Evolutionary conservation across 495 filamentous ascomycete genomes (phyloP), one percentile per base, ranked within the genome.

Genomic region (Aspergillus cavernicola): DNA sequence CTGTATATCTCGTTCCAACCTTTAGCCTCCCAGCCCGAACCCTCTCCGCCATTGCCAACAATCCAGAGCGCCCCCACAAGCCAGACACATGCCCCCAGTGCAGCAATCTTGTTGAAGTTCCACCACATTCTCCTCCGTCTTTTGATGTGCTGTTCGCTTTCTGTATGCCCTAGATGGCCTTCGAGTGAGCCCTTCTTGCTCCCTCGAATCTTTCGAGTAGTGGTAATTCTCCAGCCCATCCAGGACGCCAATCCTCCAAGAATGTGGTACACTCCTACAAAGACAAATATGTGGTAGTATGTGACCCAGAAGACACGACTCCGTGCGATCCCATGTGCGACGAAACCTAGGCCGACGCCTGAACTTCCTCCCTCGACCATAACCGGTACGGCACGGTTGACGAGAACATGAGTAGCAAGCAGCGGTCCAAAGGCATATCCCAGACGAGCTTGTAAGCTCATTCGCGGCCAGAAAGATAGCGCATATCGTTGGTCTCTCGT

Each of bases 251-350:
- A 81, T 0, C 92, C 92, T 77, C 89, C 95, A 19, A 89, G 80
- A 58, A 91, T 82, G 72, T 97, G 92, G 54, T 84, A 90, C 16
- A 78, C 83, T 6, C 83, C 88, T 0, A 86, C 68, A 4, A 77
- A 77, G 19, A 96, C 71, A 61, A 97, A 77, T 11, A 80, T 71
- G 3, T 73, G 62, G 61, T 91, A 96, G 13, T 86, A 81, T 1
- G 76, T 53, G 70, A 83, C 86, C 45, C 81, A 82, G n/a, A 88
- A 70, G 12, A 80, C 49, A 6, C 82, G 79, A 65, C 83, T 81
- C 24, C 81, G 78, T 33, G 82, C 84, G 65, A 96, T 90, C 4
- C 90, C 92, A 68, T 96, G 90, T n/a, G 84, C 83, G 0, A 95
- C 81, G 66, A 85, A 97, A 18, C 82, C 84, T 23, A 97, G 70